Evolutionary conservation across 306 rosid species (phyloP), one percentile per base, ranked within the genome.

Genomic region (Malus asiatica): DNA sequence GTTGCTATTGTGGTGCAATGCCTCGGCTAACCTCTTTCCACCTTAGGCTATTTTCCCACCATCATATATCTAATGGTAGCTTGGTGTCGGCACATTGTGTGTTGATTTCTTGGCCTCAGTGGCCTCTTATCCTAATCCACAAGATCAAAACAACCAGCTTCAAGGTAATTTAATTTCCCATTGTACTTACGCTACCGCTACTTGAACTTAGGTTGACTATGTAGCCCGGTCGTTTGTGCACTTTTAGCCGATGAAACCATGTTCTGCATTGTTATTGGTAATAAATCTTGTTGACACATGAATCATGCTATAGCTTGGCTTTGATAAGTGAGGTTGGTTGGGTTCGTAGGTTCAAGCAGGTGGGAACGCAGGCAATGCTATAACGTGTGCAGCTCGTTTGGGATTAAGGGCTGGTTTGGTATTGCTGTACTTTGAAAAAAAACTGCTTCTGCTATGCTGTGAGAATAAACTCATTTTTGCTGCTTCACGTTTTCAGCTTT

Each of bases 311-410:
- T 23, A 25, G 66, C 18, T 27, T 64, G 2, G 22, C 44, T 18
- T 30, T 30, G 68, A 64, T 64, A 64, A 64, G 13, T 18, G 35
- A 13, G 44, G 40, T 64, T 40, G 29, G 30, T 19, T 61, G 77
- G 60, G 45, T 4, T 42, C 3, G n/a, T 78, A 95, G 99, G 88
- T 95, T 53, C 87, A 89, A 84, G 97, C 97, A 66, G 99, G 99
- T 7, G 99, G 97, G 67, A 95, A 92, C 62, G 87, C 76, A 0
- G 95, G 92, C 72, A 92, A 95, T 84, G 91, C 97, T 65, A 70
- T 95, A 69, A 89, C 97, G 58, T 88, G 97, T 82, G 93, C 86
- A 38, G 89, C 97, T 51, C 97, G 97, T 60, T 81, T 95, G 87
- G 99, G 97, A 52, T 83, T 95, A 78, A 87, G 62, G 27, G 27